Evolutionary conservation across 192 early-diverging fungal species (phyloP).

Genomic region (Gorgonomyces haynaldii): DNA sequence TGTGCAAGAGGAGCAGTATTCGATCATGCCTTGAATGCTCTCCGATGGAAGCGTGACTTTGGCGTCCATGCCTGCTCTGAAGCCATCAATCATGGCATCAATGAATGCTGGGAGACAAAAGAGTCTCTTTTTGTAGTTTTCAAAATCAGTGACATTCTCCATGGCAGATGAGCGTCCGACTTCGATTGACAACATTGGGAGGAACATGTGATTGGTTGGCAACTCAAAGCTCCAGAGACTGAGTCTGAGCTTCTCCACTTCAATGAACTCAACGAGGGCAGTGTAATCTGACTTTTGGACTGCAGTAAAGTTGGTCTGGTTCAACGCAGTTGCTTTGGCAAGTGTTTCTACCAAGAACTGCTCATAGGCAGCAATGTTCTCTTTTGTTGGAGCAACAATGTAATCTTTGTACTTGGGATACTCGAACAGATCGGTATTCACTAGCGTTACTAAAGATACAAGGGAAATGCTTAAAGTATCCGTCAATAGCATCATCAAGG

Average conservation of each 20-base stretch:
- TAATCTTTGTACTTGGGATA: conserved; percentile 2
- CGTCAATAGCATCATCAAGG: neutral
- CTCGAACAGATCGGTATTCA: neutral
- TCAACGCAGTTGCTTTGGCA: neutral
- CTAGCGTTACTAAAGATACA: neutral
- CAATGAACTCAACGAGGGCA: neutral
- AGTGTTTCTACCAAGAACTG: too few species aligned
- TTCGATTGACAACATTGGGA: neutral
- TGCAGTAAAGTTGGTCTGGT: neutral
- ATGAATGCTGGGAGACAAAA: neutral
- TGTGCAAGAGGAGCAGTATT: neutral
- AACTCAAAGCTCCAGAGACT: neutral
- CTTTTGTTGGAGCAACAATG: neutral
- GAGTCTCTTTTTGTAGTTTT: neutral
- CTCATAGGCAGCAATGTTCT: too few species aligned
- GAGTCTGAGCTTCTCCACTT: neutral
- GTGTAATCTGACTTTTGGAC: too few species aligned
- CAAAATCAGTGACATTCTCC: neutral
- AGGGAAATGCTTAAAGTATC: neutral
- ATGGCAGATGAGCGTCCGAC: neutral
- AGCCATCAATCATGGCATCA: conserved; percentile 1
- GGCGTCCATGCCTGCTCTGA: neutral
- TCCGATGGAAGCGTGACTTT: neutral
- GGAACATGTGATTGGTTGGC: neutral
- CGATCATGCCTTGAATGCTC: neutral